phyloP scores from a whole-genome alignment of 169 alveolate species.

The Eimeria necatrix region DNA sequence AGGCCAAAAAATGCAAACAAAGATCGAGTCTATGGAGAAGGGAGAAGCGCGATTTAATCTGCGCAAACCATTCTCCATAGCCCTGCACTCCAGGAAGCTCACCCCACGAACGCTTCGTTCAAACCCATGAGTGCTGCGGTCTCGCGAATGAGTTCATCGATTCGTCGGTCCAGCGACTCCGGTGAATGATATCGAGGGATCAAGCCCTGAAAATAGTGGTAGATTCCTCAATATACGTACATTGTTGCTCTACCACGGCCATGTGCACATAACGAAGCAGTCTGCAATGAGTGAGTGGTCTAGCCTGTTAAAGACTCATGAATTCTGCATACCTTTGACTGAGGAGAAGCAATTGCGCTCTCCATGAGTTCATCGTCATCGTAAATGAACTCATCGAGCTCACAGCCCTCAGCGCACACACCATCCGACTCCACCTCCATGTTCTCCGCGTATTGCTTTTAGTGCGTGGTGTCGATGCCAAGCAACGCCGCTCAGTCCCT shows the following conservation, averaged over 20 bases:
- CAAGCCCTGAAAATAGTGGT: slow-evolving; percentile 25
- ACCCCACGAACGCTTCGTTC: slow-evolving; percentile 61
- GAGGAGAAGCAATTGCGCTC: not conserved
- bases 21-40: not conserved
- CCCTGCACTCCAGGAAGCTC: not conserved
- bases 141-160: slow-evolving; percentile 48
- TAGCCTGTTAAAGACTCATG: not conserved
- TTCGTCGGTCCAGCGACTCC: slow-evolving; percentile 46
- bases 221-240: too few relatives aligned
- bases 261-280: not conserved
- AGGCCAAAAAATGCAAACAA: not conserved
- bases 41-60: not conserved
- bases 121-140: slow-evolving; percentile 60
- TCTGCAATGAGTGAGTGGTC: not conserved
- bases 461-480: too few relatives aligned
- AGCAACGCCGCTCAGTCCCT: too few relatives aligned
- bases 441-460: not conserved
- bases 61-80: not conserved
- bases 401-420: slow-evolving; percentile 48
- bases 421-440: slow-evolving; percentile 31
- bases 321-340: slow-evolving; percentile 36
- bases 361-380: slow-evolving; percentile 56
- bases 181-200: slow-evolving; percentile 53
- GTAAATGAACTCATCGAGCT: slow-evolving; percentile 48
- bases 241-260: too few relatives aligned